Base-by-base conservation (phyloP, 2,329 filamentous ascomycete genomes). In the Grosmannia clavigera region DNA sequence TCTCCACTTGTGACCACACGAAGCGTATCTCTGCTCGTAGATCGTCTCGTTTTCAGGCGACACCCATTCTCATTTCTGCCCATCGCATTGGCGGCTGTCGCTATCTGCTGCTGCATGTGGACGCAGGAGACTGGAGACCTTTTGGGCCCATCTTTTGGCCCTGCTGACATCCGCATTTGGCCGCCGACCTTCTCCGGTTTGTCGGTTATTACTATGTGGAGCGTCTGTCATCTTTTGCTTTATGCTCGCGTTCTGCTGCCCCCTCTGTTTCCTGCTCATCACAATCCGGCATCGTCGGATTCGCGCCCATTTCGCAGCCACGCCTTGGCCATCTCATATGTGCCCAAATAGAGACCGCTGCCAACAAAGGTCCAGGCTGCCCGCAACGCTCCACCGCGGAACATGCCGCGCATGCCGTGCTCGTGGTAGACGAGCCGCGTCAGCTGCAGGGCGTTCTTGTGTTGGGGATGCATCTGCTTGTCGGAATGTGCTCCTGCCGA, bases 341-440 rank as follows among this genome's bases (percentile, higher is more conserved):
- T 86, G 29, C 90, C 89, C 51, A 96, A 74, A 76, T 96, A 96
- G 60, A 96, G 73, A 3, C 90, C 90, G 69, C 87, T 87, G 0
- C 90, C 90, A 5, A 95, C 65, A 59, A 90, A 86, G 16, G 91
- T 94, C 91, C 91, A 96, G 1, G 81, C 81, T 10, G 81, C 84
- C 62, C 92, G 81, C 65, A 96, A 74, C 40, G 81, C 74, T 2
- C 85, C 89, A 7, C 92, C 92, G 40, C 87, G 78, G 71, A 94
- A 95, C 46, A 96, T 72, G 0, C 90, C 91, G 61, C 75, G 82
- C 1, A 89, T 65, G 1, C 91, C 92, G 64, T 84, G 80, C 63
- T 88, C 81, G 0, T 70, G 71, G 59, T 87, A 76, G 16, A 96
- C 81, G 64, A 87, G 78, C 64, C 75, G 78, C 5, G 85, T 83